Evolutionary conservation across 345 rosid genomes (phyloP).

Genomic region (Firmiana major): DNA sequence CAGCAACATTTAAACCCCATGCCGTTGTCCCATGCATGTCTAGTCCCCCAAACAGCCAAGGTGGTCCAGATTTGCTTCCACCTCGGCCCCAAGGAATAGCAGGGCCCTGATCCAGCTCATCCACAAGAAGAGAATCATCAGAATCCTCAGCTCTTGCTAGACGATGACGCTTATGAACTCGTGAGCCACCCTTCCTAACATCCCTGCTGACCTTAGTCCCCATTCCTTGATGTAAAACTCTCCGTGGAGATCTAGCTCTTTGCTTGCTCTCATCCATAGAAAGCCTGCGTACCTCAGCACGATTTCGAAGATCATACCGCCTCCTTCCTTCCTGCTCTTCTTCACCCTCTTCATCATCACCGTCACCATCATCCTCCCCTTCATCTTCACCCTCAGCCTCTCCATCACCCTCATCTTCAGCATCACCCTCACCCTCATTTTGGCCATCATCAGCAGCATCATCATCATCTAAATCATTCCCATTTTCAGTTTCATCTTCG

Average conservation of each 20-base stretch:
- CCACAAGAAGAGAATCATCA: slow-evolving; percentile 99
- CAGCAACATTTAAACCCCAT: slow-evolving; percentile 89
- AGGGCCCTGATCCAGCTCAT: slow-evolving; percentile 98
- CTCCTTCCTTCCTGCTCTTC: slow-evolving; percentile 93
- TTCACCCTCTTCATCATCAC: slow-evolving; percentile 69
- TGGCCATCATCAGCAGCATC: slow-evolving; percentile 57
- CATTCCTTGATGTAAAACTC: slow-evolving; percentile 96
- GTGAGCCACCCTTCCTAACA: slow-evolving; percentile 88
- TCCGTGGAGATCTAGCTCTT: slow-evolving; percentile 83
- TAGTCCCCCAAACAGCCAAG: slow-evolving; percentile 97
- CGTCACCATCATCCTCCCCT: slow-evolving; percentile 59
- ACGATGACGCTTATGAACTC: slow-evolving; percentile 92
- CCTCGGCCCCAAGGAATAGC: slow-evolving; percentile 92
- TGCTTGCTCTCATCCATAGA: slow-evolving; percentile 77
- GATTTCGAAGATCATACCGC: slow-evolving; percentile 95
- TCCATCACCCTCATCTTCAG: slow-evolving; percentile 53
- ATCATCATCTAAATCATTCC: slow-evolving; percentile 65
- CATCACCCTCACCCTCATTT: slow-evolving; percentile 52
- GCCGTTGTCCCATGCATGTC: slow-evolving; percentile 80
- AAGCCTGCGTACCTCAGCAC: slow-evolving; percentile 84
- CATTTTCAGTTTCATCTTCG: slow-evolving; percentile 80
- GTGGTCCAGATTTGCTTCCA: slow-evolving; percentile 91
- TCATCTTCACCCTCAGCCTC: slow-evolving; percentile 63
- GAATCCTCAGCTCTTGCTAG: slow-evolving; percentile 84
- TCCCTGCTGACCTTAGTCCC: slow-evolving; percentile 85